These are phyloP conservation scores for Yarrowia yakushimensis DNA, from an alignment of 805 yeast species.

Conservation along the genomic window DNA sequence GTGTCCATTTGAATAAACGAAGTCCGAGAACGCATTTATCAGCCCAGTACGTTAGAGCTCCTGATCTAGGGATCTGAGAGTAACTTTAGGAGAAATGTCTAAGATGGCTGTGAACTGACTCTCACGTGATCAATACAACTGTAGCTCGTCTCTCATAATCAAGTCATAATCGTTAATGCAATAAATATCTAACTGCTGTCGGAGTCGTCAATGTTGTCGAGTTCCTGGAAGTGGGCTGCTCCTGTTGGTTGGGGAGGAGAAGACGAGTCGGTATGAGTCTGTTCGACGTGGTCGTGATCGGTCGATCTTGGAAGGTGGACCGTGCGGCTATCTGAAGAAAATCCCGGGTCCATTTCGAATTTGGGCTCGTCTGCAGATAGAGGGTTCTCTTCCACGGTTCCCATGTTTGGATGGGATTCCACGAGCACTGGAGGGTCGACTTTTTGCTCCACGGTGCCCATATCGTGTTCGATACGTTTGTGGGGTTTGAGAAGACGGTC, in stretches of 20 bases:
- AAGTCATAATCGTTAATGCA: too few relatives aligned
- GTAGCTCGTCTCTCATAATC: too few relatives aligned
- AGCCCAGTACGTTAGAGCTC: too few relatives aligned
- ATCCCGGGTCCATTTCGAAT: neutral
- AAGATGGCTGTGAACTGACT: too few relatives aligned
- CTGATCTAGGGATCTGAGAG: too few relatives aligned
- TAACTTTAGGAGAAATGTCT: too few relatives aligned
- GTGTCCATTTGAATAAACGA: too few relatives aligned
- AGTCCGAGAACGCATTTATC: too few relatives aligned
- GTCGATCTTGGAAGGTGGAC: neutral
- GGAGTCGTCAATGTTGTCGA: conserved; percentile 9
- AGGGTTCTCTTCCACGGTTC: neutral
- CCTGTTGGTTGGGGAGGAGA: neutral
- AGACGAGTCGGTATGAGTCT: neutral
- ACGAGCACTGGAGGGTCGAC: neutral
- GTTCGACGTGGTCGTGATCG: neutral
- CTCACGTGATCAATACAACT: too few relatives aligned
- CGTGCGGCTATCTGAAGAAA: conserved; percentile 5
- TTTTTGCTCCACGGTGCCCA: conserved; percentile 10
- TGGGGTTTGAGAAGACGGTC: neutral
- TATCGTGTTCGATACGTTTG: conserved; percentile 16
- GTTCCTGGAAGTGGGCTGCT: conserved; percentile 7
- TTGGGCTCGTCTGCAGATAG: neutral
- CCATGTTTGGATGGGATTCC: conserved; percentile 11
- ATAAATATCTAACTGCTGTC: conserved; percentile 7